These are phyloP conservation scores for Cadophora luteo-olivacea DNA, from an alignment of 2,329 filamentous ascomycete species.

Conservation along the genomic window DNA sequence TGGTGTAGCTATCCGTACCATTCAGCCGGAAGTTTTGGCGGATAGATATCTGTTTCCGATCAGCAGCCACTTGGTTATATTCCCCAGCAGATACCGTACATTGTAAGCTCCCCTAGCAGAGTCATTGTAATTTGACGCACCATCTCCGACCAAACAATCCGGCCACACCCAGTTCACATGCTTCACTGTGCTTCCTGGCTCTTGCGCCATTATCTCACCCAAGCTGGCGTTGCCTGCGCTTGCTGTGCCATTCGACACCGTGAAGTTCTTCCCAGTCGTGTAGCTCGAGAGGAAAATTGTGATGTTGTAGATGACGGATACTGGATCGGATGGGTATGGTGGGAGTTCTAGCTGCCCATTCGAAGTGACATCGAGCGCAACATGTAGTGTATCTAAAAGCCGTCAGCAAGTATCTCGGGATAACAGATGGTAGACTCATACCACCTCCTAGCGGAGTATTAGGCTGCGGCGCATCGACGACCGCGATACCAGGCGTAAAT, in stretches of 20 bases:
- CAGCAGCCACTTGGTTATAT: slow-evolving; percentile 9
- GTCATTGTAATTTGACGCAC: slow-evolving; percentile 44
- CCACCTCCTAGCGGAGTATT: slow-evolving; percentile 68
- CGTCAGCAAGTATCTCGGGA: slow-evolving; percentile 25
- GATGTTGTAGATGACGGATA: slow-evolving; percentile 67
- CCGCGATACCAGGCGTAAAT: slow-evolving; percentile 71
- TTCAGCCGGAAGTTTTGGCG: slow-evolving; percentile 74
- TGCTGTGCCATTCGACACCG: slow-evolving; percentile 68
- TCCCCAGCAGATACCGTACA: slow-evolving; percentile 29
- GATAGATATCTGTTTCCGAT: slow-evolving; percentile 63
- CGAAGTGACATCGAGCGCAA: slow-evolving; percentile 71
- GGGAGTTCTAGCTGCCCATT: slow-evolving; percentile 68
- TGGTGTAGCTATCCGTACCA: slow-evolving; percentile 67
- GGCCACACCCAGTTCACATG: slow-evolving; percentile 78
- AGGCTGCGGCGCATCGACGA: slow-evolving; percentile 70
- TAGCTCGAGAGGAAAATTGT: slow-evolving; percentile 72
- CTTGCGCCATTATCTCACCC: slow-evolving; percentile 67
- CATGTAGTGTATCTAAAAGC: slow-evolving; percentile 57
- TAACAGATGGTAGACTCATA: slow-evolving; percentile 46
- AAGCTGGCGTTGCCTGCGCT: slow-evolving; percentile 58
- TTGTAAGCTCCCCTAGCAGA: slow-evolving; percentile 70
- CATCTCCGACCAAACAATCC: slow-evolving; percentile 68
- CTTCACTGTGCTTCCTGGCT: slow-evolving; percentile 73
- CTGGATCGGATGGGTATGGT: slow-evolving; percentile 58
- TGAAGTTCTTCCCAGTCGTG: slow-evolving; percentile 68